A percentile compares a stretch with the other conserved stretches of the same genome.
phyloP scores from a whole-genome alignment of 768 basidiomycete species.

The Megacollybia marginata region DNA sequence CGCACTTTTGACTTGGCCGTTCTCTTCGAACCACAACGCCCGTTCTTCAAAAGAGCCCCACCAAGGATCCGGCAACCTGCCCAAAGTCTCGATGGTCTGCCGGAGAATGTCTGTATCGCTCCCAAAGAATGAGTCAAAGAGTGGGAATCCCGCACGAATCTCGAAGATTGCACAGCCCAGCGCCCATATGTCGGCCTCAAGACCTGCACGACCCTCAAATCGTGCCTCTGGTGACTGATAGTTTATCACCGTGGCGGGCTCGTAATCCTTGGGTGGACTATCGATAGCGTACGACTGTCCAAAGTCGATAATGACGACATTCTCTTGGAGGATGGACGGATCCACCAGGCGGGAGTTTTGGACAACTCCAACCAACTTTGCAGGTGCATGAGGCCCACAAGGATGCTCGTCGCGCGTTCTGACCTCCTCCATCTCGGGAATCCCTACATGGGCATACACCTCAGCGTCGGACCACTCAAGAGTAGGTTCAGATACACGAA shows the following conservation, averaged over 20 bases:
- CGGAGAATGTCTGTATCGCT: slow-evolving; percentile 21
- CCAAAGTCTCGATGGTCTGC: slow-evolving; percentile 28
- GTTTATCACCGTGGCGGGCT: slow-evolving; percentile 21
- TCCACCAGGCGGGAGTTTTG: slow-evolving; percentile 14
- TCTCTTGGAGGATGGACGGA: no score
- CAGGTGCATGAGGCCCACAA: slow-evolving; percentile 20
- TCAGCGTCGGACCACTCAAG: no score
- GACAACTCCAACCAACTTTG: slow-evolving; percentile 21
- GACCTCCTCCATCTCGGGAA: slow-evolving; percentile 23
- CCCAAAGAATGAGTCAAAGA: slow-evolving; percentile 31
- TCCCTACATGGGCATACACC: slow-evolving; percentile 22
- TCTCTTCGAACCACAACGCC: slow-evolving; percentile 27
- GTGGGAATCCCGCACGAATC: slow-evolving; percentile 31
- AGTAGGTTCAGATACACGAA: no score
- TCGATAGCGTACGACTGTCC: slow-evolving; percentile 25
- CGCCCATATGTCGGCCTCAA: slow-evolving; percentile 31
- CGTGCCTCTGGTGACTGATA: slow-evolving; percentile 28
- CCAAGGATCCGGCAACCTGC: slow-evolving; percentile 34
- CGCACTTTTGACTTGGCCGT: slow-evolving; percentile 22
- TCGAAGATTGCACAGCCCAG: slow-evolving; percentile 35
- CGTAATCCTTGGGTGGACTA: slow-evolving; percentile 19
- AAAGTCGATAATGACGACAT: slow-evolving; percentile 30
- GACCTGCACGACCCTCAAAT: slow-evolving; percentile 21
- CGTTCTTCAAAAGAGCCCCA: slow-evolving; percentile 26
- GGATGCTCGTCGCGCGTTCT: slow-evolving; percentile 14